phyloP scores from a whole-genome alignment of 108 stramenopile genomes.

The Cyclotella sp. region DNA sequence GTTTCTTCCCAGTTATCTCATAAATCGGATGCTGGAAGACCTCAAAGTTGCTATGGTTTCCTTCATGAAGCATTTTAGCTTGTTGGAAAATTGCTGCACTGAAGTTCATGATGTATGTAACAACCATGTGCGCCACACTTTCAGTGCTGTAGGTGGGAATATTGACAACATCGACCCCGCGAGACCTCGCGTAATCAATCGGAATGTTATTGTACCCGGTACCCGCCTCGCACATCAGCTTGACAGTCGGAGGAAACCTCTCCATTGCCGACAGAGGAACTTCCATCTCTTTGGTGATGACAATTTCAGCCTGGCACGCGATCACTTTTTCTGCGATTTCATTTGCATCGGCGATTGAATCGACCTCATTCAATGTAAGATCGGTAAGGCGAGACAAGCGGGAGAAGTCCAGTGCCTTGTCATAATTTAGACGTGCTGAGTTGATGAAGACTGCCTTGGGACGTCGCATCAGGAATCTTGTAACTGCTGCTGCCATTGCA shows the following conservation, averaged over 20 bases:
- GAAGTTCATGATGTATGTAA: slow-evolving; percentile 89
- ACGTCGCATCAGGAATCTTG: slow-evolving; percentile 41
- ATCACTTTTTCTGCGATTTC: slow-evolving; percentile 73
- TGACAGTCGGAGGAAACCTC: slow-evolving; percentile 69
- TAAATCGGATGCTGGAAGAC: slow-evolving; percentile 79
- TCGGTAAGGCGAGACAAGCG: slow-evolving; percentile 55
- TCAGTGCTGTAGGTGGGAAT: slow-evolving; percentile 89
- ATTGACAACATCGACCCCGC: slow-evolving; percentile 70
- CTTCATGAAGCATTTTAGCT: slow-evolving; percentile 64
- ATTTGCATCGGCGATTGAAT: slow-evolving; percentile 60
- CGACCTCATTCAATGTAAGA: slow-evolving; percentile 61
- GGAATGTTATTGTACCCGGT: slow-evolving; percentile 94
- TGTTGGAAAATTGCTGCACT: slow-evolving; percentile 82
- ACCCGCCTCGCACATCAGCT: slow-evolving; percentile 84
- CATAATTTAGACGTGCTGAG: slow-evolving; percentile 76
- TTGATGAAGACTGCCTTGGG: slow-evolving; percentile 76
- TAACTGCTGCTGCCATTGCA: slow-evolving; percentile 7
- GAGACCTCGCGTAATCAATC: slow-evolving; percentile 46
- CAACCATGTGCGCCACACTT: slow-evolving; percentile 88
- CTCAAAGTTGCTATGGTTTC: slow-evolving; percentile 71
- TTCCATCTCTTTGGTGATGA: slow-evolving; percentile 88
- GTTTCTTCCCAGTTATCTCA: slow-evolving; percentile 80
- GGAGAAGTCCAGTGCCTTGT: slow-evolving; percentile 67
- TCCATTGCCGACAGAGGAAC: slow-evolving; percentile 56
- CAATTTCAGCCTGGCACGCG: slow-evolving; percentile 69